Evolutionary conservation across 176 grass and related monocot genomes (phyloP).

Genomic region (Carex kokanica): DNA sequence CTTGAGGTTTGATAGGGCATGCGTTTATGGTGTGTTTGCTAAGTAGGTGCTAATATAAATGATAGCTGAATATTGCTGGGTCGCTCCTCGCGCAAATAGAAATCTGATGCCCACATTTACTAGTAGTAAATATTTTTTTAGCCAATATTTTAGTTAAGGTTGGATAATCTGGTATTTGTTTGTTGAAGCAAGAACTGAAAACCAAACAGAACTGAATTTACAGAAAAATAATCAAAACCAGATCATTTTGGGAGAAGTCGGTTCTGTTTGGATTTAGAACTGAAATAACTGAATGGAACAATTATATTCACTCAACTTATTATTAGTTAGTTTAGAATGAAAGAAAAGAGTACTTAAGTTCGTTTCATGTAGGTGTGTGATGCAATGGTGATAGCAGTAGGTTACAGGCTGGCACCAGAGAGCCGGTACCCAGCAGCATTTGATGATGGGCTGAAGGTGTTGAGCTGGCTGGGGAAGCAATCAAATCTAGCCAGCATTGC

Average conservation of each 20-base stretch:
- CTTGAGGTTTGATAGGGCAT: background rate
- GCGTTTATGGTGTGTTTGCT: background rate
- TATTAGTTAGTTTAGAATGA: background rate
- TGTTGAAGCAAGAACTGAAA: background rate
- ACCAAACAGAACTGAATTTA: background rate
- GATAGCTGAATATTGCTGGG: background rate
- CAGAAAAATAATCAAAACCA: background rate
- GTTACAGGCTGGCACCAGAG: conserved; percentile 76
- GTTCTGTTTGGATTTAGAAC: background rate
- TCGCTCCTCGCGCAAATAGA: background rate
- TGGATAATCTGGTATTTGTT: background rate
- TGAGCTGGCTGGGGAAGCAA: conserved; percentile 83
- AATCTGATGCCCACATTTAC: background rate
- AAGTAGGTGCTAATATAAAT: background rate
- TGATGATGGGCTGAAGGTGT: conserved; percentile 78
- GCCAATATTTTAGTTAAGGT: background rate
- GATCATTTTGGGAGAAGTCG: background rate
- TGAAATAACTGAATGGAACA: background rate
- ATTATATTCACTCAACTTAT: background rate
- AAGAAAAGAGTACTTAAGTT: conserved; percentile 3
- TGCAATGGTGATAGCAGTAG: conserved; percentile 66
- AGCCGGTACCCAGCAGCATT: conserved; percentile 77
- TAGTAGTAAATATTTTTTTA: background rate
- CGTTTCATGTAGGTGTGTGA: conserved; percentile 36
- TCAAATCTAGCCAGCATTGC: conserved; percentile 50